phyloP scores from a whole-genome alignment of 2,329 filamentous ascomycete species.

The Coccinonectria pachysandricola region DNA sequence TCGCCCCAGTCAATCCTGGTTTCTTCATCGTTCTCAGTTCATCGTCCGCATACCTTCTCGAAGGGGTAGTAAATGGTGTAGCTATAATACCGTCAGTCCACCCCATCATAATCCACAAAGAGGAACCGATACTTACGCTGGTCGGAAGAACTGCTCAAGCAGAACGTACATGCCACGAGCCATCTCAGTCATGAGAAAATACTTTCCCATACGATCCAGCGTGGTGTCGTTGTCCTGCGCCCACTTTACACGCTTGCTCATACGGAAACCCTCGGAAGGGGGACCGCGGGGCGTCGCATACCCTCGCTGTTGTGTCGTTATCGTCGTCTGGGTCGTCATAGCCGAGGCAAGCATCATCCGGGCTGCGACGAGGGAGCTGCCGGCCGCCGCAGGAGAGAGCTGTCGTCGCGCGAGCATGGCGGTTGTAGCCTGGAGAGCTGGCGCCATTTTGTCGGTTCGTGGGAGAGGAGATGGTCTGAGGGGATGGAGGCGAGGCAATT shows the following conservation, averaged over 20 bases:
- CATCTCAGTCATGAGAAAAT: conserved; percentile 95
- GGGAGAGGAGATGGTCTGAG: conserved; percentile 8
- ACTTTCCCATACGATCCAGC: conserved; percentile 78
- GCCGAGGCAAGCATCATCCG: conserved; percentile 17
- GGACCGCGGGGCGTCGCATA: conserved; percentile 67
- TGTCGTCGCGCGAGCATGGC: conserved; percentile 27
- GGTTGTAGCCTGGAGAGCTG: conserved; percentile 21
- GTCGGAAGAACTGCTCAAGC: conserved; percentile 95
- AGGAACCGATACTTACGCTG: conserved; percentile 61
- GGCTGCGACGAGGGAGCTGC: conserved; percentile 10
- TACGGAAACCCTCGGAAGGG: conserved; percentile 71
- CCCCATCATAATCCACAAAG: no score
- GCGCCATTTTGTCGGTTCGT: conserved; percentile 22
- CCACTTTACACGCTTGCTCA: conserved; percentile 65
- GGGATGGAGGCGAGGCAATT: conserved; percentile 14
- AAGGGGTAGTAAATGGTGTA: conserved; percentile 99
- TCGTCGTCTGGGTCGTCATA: no score
- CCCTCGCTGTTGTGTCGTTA: no score
- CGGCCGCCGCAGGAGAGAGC: conserved; percentile 18
- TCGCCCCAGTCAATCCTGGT: no score
- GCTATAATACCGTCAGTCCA: no score
- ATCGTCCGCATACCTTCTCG: conserved; percentile 59
- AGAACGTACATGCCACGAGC: conserved; percentile 95
- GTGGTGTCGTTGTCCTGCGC: conserved; percentile 67
- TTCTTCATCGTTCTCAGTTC: conserved; percentile 14